Conservation (phyloP, 345 rosid species). For the Hevea brasiliensis region DNA sequence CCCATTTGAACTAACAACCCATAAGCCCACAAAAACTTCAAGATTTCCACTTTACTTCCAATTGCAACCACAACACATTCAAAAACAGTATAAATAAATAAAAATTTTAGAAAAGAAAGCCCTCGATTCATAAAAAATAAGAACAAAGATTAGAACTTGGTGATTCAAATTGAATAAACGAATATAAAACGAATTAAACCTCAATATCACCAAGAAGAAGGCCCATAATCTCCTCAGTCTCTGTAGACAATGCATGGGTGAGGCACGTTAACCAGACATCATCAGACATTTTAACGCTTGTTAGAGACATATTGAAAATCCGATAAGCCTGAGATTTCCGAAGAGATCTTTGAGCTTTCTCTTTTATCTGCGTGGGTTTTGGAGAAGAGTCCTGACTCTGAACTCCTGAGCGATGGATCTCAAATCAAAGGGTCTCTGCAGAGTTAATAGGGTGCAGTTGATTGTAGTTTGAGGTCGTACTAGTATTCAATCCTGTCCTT, state of each 20-base stretch:
- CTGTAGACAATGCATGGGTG: conserved; percentile 96
- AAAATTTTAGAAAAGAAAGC: neutral
- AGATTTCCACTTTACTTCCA: neutral
- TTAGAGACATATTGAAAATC: conserved; percentile 56
- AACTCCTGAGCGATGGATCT: neutral
- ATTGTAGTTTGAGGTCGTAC: neutral
- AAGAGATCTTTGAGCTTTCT: neutral
- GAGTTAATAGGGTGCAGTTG: neutral
- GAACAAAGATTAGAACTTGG: neutral
- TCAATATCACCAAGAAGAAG: conserved; percentile 97
- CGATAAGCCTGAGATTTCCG: neutral
- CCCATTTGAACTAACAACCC: neutral
- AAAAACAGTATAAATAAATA: neutral
- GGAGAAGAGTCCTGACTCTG: neutral
- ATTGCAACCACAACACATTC: neutral
- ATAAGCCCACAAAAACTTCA: neutral
- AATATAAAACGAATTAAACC: conserved; percentile 34
- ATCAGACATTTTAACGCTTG: conserved; percentile 82
- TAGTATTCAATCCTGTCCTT: neutral
- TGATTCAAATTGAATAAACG: neutral
- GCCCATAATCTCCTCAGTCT: conserved; percentile 99
- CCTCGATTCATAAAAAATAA: neutral
- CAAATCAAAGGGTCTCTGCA: neutral
- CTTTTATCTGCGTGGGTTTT: neutral
- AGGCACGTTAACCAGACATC: conserved; percentile 96